phyloP scores from a whole-genome alignment of 106 monocot species.

The Dendrobium nobile region DNA sequence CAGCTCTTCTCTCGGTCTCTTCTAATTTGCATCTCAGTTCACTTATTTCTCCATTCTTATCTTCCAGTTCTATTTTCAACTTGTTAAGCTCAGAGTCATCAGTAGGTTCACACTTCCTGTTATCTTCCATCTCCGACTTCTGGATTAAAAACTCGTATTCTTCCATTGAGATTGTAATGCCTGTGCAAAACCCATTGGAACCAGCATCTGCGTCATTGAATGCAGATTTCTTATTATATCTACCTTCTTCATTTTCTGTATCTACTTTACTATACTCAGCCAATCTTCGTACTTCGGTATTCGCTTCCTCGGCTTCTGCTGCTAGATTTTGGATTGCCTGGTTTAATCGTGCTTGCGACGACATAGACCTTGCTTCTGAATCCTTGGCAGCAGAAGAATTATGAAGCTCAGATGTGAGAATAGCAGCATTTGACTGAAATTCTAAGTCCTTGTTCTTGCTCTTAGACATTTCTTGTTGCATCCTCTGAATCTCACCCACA shows the following conservation, averaged over 20 bases:
- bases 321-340: slow-evolving; percentile 20
- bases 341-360: neutral
- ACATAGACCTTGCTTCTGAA: slow-evolving; percentile 13
- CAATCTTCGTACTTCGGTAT: slow-evolving; percentile 4
- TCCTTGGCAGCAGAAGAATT: slow-evolving; percentile 18
- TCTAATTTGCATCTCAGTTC: slow-evolving; percentile 16
- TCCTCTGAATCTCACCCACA: slow-evolving; percentile 8
- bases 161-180: slow-evolving; percentile 20
- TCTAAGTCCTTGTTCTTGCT: slow-evolving; percentile 20
- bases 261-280: neutral
- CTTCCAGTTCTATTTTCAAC: slow-evolving; percentile 18
- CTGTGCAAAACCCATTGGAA: too few relatives aligned
- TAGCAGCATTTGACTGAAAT: slow-evolving; percentile 12
- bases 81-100: neutral
- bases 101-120: neutral
- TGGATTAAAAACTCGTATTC: slow-evolving; percentile 12
- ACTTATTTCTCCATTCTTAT: slow-evolving; percentile 14
- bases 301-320: slow-evolving; percentile 17
- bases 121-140: slow-evolving; percentile 7
- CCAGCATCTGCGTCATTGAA: neutral
- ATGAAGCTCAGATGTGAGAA: slow-evolving; percentile 23
- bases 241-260: neutral
- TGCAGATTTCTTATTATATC: neutral
- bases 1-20: slow-evolving; percentile 19
- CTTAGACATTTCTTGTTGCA: slow-evolving; percentile 7